Evolutionary conservation across 176 grass and related monocot species (phyloP).

Genomic region (Microstegium vimineum): DNA sequence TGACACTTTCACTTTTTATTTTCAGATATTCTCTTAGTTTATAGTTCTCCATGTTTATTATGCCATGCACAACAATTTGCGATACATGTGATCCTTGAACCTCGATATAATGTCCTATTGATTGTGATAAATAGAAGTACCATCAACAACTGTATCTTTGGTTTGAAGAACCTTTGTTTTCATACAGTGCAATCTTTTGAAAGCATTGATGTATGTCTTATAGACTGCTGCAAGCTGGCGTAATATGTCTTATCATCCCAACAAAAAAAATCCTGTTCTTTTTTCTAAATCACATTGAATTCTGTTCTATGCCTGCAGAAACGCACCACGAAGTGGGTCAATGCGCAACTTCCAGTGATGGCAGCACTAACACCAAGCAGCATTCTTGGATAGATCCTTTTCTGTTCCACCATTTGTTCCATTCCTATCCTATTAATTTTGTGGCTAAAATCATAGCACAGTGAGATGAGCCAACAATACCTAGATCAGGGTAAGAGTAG

Average conservation of each 20-base stretch:
- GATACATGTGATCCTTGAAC: neutral
- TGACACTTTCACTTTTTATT: neutral
- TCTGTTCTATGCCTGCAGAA: constrained; percentile 48
- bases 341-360: constrained; percentile 73
- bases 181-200: neutral
- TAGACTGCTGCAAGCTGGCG: neutral
- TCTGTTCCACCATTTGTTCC: constrained; percentile 38
- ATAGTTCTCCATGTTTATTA: neutral
- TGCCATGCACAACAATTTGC: neutral
- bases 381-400: constrained; percentile 46
- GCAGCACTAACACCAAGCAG: constrained; percentile 36
- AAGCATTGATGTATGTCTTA: neutral
- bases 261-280: neutral
- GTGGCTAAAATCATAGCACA: constrained; percentile 55
- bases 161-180: neutral
- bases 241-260: neutral
- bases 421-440: constrained; percentile 50
- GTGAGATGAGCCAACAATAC: constrained; percentile 41
- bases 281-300: constrained; percentile 2
- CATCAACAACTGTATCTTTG: neutral
- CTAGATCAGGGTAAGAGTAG: constrained; percentile 36
- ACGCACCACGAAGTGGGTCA: constrained; percentile 52
- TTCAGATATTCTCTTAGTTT: neutral
- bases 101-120: neutral
- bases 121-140: neutral